Conservation (phyloP, 2,329 filamentous ascomycete genomes). For the Canariomyces notabilis region DNA sequence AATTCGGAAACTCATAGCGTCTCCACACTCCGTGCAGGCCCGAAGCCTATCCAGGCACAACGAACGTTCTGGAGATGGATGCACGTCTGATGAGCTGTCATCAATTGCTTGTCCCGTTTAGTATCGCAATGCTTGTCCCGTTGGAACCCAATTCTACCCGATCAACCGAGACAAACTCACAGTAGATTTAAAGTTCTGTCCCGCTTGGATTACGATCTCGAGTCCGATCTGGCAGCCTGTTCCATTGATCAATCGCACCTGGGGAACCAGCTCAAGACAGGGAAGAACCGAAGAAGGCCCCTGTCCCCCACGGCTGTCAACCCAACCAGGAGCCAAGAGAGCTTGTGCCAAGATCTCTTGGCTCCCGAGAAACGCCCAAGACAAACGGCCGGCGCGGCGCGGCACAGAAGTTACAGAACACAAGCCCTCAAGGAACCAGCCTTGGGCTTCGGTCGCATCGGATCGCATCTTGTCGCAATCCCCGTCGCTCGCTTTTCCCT, state of each 20-base stretch:
- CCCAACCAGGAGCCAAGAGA: constrained; percentile 11
- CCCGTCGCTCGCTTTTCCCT: neutral
- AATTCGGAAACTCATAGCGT: neutral
- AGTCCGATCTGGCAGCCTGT: neutral
- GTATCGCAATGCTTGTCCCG: neutral
- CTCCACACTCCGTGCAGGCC: constrained; percentile 1
- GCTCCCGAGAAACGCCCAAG: constrained; percentile 5
- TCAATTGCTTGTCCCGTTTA: neutral
- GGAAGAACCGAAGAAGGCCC: neutral
- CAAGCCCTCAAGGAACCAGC: neutral
- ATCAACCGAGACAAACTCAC: neutral
- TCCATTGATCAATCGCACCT: neutral
- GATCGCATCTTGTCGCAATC: neutral
- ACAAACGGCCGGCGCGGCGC: constrained; percentile 1
- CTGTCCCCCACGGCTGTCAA: constrained; percentile 1
- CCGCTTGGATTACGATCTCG: neutral
- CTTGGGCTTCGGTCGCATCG: neutral
- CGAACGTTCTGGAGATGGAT: neutral
- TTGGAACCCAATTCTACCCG: neutral
- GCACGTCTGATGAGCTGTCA: neutral
- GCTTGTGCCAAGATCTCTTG: constrained; percentile 4
- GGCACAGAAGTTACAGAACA: constrained; percentile 5
- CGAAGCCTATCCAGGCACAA: constrained; percentile 8
- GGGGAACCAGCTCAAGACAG: too few species aligned
- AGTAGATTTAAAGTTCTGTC: too few species aligned